These are phyloP conservation scores for Aspergillus sp. DNA, from an alignment of 2,329 filamentous ascomycete genomes.

Conservation along the genomic window DNA sequence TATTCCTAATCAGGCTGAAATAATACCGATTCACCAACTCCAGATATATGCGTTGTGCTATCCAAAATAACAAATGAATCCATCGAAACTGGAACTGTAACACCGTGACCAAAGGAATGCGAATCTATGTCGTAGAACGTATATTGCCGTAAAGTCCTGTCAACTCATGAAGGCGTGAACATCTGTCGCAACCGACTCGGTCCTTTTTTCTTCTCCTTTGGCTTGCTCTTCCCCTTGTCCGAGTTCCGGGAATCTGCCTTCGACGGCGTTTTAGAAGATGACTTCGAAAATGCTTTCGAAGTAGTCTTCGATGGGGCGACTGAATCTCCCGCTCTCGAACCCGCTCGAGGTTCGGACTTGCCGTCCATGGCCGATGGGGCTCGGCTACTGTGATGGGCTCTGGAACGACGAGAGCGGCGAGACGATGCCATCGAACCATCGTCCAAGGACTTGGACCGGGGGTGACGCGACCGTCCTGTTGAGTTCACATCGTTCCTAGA, in stretches of 20 bases:
- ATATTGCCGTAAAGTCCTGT: no score
- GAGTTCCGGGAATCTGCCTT: slow-evolving; percentile 4
- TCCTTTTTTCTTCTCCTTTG: neutral
- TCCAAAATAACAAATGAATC: no score
- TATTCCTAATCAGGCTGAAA: no score
- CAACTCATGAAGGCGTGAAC: no score
- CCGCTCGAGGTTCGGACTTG: slow-evolving; percentile 11
- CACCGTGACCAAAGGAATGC: no score
- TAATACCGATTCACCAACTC: no score
- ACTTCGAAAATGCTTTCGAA: slow-evolving; percentile 2
- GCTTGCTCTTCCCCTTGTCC: neutral
- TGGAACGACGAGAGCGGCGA: slow-evolving; percentile 26
- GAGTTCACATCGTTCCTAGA: slow-evolving; percentile 34
- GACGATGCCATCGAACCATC: slow-evolving; percentile 26
- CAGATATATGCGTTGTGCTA: no score
- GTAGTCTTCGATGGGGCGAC: slow-evolving; percentile 10
- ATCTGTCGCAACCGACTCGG: neutral
- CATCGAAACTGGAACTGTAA: no score
- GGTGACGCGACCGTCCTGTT: slow-evolving; percentile 20
- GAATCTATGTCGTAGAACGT: no score
- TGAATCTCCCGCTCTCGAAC: slow-evolving; percentile 11
- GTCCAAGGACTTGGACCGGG: slow-evolving; percentile 27
- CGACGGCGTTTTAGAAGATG: slow-evolving; percentile 6
- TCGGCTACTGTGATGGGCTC: slow-evolving; percentile 10
- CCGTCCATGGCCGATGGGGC: slow-evolving; percentile 10